A percentile compares a stretch with the other conserved stretches of the same genome.
Conservation (phyloP, 2,329 filamentous ascomycete genomes). For the Calonectria fujianensis region DNA sequence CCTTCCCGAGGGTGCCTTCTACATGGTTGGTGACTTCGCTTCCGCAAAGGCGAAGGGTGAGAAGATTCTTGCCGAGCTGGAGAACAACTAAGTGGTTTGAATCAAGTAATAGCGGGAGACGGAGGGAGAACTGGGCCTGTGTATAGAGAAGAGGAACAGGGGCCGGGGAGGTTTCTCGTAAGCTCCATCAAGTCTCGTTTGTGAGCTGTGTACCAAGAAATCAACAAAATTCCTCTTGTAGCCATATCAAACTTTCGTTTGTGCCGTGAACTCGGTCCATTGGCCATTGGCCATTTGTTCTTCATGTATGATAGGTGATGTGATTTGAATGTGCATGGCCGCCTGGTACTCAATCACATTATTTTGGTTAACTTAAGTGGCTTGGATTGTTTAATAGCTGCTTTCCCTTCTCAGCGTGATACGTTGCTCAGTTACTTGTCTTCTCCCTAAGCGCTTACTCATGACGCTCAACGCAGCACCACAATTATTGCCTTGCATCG, state of each 20-base stretch:
- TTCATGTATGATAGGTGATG: background rate
- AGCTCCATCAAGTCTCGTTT: slow-evolving; percentile 76
- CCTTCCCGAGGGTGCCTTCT: slow-evolving; percentile 94
- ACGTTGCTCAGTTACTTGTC: background rate
- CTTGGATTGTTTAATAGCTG: background rate
- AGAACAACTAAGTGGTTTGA: slow-evolving; percentile 72
- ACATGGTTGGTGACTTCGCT: slow-evolving; percentile 98
- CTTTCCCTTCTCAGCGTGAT: background rate
- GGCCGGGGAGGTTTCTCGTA: slow-evolving; percentile 69
- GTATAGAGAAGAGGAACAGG: slow-evolving; percentile 75
- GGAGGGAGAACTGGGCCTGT: slow-evolving; percentile 65
- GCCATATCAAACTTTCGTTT: slow-evolving; percentile 57
- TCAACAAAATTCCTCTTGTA: slow-evolving; percentile 69
- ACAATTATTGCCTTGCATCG: background rate
- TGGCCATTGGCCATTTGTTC: background rate
- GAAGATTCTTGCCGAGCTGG: slow-evolving; percentile 99
- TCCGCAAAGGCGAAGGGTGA: slow-evolving; percentile 97
- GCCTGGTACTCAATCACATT: background rate
- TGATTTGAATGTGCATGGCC: background rate
- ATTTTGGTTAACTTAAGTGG: background rate
- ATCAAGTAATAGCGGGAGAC: slow-evolving; percentile 61
- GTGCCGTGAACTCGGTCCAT: slow-evolving; percentile 42
- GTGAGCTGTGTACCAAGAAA: slow-evolving; percentile 78
- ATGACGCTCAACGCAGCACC: background rate
- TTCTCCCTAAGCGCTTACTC: background rate